Conservation (phyloP, 441 rosid species). For the Raphanus hybrid region DNA sequence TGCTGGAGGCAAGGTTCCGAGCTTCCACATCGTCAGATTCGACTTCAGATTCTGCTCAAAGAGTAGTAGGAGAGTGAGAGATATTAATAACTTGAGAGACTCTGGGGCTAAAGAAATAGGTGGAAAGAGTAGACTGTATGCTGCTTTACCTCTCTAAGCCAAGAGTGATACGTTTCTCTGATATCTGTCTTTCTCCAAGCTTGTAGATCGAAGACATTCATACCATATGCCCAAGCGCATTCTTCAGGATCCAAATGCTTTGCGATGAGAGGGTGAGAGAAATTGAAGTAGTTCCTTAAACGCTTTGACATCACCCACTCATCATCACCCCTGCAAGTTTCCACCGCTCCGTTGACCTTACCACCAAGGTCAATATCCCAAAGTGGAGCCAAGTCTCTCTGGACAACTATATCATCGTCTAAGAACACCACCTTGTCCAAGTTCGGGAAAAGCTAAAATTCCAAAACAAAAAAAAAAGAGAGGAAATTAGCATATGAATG, state of each 20-base stretch:
- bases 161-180: constrained; percentile 88
- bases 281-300: constrained; percentile 95
- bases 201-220: constrained; percentile 92
- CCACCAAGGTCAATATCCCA: constrained; percentile 93
- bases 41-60: constrained; percentile 82
- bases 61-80: constrained; percentile 5
- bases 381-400: constrained; percentile 88
- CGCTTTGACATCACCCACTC: constrained; percentile 99
- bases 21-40: constrained; percentile 95
- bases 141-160: constrained; percentile 85
- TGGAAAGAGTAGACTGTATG: not conserved
- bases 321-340: constrained; percentile 97
- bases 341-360: constrained; percentile 98
- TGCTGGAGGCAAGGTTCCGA: constrained; percentile 98
- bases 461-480: not conserved
- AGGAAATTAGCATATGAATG: constrained; percentile 9
- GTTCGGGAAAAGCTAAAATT: constrained; percentile 88
- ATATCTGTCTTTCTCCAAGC: constrained; percentile 90
- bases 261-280: constrained; percentile 87
- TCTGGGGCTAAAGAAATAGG: not conserved
- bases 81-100: constrained; percentile 1
- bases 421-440: constrained; percentile 95
- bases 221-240: constrained; percentile 99
- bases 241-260: constrained; percentile 84
- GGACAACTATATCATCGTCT: constrained; percentile 96